phyloP scores from a whole-genome alignment of 2,329 filamentous ascomycete genomes.

The Calonectria naviculata region DNA sequence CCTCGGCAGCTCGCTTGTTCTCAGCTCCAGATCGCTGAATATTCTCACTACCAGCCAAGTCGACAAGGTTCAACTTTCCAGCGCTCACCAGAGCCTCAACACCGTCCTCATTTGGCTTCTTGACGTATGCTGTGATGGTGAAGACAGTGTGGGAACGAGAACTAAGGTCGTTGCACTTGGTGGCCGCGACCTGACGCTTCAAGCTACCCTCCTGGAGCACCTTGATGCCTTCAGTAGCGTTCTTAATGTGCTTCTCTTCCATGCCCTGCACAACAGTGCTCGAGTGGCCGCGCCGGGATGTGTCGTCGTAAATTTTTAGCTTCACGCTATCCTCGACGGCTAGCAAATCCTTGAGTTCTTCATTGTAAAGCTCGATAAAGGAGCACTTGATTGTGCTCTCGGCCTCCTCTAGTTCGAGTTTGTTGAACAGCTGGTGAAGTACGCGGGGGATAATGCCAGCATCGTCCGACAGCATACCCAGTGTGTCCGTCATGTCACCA shows the following conservation, averaged over 20 bases:
- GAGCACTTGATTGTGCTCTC: constrained; percentile 97
- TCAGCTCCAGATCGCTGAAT: constrained; percentile 97
- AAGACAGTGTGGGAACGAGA: constrained; percentile 98
- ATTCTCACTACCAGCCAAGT: constrained; percentile 97
- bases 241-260: constrained; percentile 95
- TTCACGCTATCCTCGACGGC: constrained; percentile 84
- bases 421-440: constrained; percentile 86
- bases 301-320: constrained; percentile 95
- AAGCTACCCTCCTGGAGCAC: constrained; percentile 89
- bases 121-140: constrained; percentile 92
- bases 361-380: constrained; percentile 98
- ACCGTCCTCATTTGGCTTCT: constrained; percentile 81
- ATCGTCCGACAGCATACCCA: constrained; percentile 87
- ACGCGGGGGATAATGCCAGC: constrained; percentile 96
- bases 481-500: constrained; percentile 90
- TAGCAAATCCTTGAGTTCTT: constrained; percentile 92
- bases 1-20: constrained; percentile 96
- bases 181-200: constrained; percentile 97
- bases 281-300: constrained; percentile 83
- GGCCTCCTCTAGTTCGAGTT: constrained; percentile 79
- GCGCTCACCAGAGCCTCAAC: constrained; percentile 91
- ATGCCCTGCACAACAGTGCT: constrained; percentile 95
- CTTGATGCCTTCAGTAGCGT: constrained; percentile 85
- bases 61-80: constrained; percentile 95
- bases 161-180: constrained; percentile 99